Conservation (phyloP, 257 asterid species). For the Penstemon newberryi region DNA sequence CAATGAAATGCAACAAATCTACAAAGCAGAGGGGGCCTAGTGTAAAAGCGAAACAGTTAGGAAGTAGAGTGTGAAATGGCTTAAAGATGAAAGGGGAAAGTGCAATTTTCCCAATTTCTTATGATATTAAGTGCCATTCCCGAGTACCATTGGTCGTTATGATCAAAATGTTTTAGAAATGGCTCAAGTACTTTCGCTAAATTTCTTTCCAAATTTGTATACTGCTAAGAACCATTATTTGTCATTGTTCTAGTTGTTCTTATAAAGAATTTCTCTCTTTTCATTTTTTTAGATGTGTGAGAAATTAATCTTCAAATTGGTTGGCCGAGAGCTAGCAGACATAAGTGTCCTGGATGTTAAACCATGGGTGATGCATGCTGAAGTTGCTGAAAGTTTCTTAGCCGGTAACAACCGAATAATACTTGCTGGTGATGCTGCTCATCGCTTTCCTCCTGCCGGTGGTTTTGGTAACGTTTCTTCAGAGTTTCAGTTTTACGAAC, state of each 20-base stretch:
- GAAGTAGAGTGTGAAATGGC: too few species aligned
- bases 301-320: slow-evolving; percentile 67
- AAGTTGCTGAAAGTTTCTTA: slow-evolving; percentile 78
- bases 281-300: slow-evolving; percentile 70
- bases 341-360: slow-evolving; percentile 71
- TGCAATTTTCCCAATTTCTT: background rate
- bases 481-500: background rate
- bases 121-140: background rate
- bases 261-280: slow-evolving; percentile 25
- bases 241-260: slow-evolving; percentile 15
- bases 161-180: background rate
- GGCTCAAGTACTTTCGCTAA: background rate
- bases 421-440: slow-evolving; percentile 97
- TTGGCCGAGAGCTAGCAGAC: slow-evolving; percentile 86
- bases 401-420: slow-evolving; percentile 58
- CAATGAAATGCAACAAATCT: too few species aligned
- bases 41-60: too few species aligned
- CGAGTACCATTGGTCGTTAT: slow-evolving; percentile 2
- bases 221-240: slow-evolving; percentile 5
- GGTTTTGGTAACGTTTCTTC: slow-evolving; percentile 67
- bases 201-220: slow-evolving; percentile 3
- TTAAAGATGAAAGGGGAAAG: too few species aligned
- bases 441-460: slow-evolving; percentile 98
- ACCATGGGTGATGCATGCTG: slow-evolving; percentile 99
- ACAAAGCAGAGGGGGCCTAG: too few species aligned